Percentiles rank a stretch among this genome's conserved stretches.
Conservation (phyloP, 352 stramenopile species). For the Globisporangium barbulae region DNA sequence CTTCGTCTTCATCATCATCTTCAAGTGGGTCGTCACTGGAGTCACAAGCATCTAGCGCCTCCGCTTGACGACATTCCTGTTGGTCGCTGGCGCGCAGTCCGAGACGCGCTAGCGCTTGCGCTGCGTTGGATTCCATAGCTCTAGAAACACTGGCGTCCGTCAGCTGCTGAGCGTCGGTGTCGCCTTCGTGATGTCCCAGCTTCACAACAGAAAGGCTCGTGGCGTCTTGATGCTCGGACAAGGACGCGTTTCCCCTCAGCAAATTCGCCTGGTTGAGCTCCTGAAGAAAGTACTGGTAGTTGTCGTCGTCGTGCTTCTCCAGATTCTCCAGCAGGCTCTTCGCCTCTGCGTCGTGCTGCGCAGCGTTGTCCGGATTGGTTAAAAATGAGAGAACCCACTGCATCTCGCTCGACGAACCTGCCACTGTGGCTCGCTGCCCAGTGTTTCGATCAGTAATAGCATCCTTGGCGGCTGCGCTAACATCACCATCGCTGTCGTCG, state of each 20-base stretch:
- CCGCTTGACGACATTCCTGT: background rate
- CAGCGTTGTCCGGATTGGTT: constrained; percentile 41
- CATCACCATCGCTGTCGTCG: constrained; percentile 3
- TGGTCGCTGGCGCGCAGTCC: background rate
- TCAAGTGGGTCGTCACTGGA: background rate
- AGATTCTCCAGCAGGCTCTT: constrained; percentile 42
- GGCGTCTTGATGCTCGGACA: background rate
- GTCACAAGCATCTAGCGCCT: background rate
- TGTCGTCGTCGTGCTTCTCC: constrained; percentile 56
- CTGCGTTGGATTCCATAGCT: background rate
- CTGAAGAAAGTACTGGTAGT: constrained; percentile 70
- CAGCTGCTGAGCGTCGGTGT: background rate
- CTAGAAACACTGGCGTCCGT: background rate
- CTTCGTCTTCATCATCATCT: constrained; percentile 11
- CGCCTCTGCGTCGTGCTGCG: constrained; percentile 43
- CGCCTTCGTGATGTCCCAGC: background rate
- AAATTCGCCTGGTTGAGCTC: constrained; percentile 55
- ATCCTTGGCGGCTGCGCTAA: constrained; percentile 16
- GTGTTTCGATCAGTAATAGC: background rate
- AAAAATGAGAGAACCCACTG: constrained; percentile 74
- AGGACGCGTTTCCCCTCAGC: background rate
- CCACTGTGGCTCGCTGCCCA: background rate
- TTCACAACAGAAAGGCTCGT: background rate
- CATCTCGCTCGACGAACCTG: constrained; percentile 42
- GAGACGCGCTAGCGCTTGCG: constrained; percentile 1